Conservation (phyloP, 176 grass and related monocot genomes). For the Canna indica region DNA sequence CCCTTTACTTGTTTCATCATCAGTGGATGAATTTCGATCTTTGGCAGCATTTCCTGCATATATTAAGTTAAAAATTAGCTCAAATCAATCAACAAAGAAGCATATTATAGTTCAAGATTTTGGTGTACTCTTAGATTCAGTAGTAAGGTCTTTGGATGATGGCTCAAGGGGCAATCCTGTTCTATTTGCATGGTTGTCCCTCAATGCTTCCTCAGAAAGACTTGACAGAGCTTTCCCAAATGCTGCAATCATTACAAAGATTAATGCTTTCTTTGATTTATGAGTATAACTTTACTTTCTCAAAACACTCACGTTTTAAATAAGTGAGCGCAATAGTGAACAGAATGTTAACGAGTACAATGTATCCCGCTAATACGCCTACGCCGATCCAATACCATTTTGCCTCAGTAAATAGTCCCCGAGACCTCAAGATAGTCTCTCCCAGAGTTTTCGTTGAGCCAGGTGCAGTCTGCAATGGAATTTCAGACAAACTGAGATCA, state of each 20-base stretch:
- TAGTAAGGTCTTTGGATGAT: conserved; percentile 1
- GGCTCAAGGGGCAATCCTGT: background rate
- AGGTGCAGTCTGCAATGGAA: no score
- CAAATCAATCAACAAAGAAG: background rate
- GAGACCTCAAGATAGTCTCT: conserved; percentile 40
- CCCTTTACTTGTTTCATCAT: conserved; percentile 29
- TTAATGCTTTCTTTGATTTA: no score
- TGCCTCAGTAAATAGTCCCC: conserved; percentile 53
- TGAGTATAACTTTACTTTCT: no score
- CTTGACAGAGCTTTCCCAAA: background rate
- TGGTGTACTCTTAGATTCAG: no score
- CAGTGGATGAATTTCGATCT: background rate
- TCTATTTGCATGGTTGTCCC: background rate
- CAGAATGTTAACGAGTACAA: conserved; percentile 83
- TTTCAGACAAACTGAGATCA: no score
- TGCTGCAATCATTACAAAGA: background rate
- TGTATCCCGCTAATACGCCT: conserved; percentile 64
- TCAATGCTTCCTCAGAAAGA: background rate
- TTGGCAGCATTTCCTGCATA: background rate
- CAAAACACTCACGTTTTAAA: conserved; percentile 60
- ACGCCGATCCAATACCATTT: conserved; percentile 96
- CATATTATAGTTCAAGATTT: background rate
- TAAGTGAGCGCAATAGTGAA: conserved; percentile 72
- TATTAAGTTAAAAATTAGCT: background rate
- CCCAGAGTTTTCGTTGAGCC: conserved; percentile 24